These are phyloP conservation scores for Vigna unguiculata DNA, from an alignment of 306 rosid genomes.

Conservation along the genomic window DNA sequence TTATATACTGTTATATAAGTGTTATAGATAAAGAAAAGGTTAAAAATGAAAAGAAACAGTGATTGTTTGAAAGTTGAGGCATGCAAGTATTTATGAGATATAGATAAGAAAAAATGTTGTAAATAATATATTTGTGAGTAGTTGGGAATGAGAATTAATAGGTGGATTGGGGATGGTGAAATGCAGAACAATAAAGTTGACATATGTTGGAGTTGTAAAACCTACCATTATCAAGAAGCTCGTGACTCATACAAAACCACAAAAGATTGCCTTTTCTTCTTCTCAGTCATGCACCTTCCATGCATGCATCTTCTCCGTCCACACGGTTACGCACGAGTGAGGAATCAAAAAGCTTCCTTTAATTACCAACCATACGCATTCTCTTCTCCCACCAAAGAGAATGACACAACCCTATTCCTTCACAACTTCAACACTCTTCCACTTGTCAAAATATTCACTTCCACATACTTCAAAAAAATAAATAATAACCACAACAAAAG, in stretches of 20 bases:
- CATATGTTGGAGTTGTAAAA: conserved; percentile 29
- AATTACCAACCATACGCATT: conserved; percentile 45
- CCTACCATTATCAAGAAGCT: conserved; percentile 57
- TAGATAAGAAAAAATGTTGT: not conserved
- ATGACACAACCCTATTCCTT: not conserved
- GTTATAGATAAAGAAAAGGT: too few species aligned
- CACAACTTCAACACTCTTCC: not conserved
- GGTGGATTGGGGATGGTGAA: conserved; percentile 7
- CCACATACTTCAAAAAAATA: too few species aligned
- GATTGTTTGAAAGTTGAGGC: too few species aligned
- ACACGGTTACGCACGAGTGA: conserved; percentile 66
- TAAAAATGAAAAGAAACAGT: too few species aligned
- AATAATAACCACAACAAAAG: too few species aligned
- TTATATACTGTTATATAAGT: too few species aligned
- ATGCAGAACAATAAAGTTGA: conserved; percentile 37
- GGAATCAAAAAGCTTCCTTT: conserved; percentile 63
- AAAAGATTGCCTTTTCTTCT: conserved; percentile 49
- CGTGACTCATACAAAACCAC: conserved; percentile 54
- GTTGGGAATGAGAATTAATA: conserved; percentile 31
- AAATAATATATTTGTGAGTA: not conserved
- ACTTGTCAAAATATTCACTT: too few species aligned
- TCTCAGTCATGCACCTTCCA: conserved; percentile 61
- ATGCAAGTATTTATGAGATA: too few species aligned
- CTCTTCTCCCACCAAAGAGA: conserved; percentile 19
- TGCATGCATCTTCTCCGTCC: conserved; percentile 57